Evolutionary conservation across 1,139 yeast species (phyloP), one percentile per base, ranked within the genome.

Genomic region (Blastobotrys malaysiensis): DNA sequence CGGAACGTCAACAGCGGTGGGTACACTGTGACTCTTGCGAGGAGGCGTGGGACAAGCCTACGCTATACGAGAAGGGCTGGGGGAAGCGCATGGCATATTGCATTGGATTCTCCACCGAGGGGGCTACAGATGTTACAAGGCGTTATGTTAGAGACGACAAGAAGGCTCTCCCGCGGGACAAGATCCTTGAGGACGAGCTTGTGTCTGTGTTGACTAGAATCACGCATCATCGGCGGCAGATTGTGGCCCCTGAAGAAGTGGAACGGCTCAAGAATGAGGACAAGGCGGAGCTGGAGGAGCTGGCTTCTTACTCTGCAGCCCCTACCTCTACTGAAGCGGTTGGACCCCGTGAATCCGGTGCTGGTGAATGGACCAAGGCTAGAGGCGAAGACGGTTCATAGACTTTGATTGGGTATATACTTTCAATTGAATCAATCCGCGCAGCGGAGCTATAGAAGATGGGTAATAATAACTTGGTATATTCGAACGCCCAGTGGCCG

Each of bases 41-140:
- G 64, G 86, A 83, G 45, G 84, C 89, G 0, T 88, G 77, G 70
- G 96, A 91, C 67, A 82, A 88, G 59, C 97, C 98, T 0, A 68
- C 74, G 43, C 72, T 90, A 26, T 91, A 91, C 64, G 80, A 84
- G 50, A 77, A 79, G 45, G 95, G 95, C 48, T 91, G 98, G 98
- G 96, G 95, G 45, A 91, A 91, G 72, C 80, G 80, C 58, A 91
- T 91, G 98, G 86, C 96, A 52, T 88, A 87, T 71, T 87, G 84
- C 2, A 71, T 91, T 55, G 97, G 88, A 0, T 77, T 86, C 55
- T 19, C 52, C 31, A 60, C 54, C 6, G 75, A 75, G 45, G 89
- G 88, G 43, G 76, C 84, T 3, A 67, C 74, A 5, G 97, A 91
- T 67, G 83, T 91, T 48, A 81, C 91, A 39, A 68, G 71, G 7